These are phyloP conservation scores for Jacaranda mimosifolia DNA, from an alignment of 257 asterid species.

Conservation along the genomic window DNA sequence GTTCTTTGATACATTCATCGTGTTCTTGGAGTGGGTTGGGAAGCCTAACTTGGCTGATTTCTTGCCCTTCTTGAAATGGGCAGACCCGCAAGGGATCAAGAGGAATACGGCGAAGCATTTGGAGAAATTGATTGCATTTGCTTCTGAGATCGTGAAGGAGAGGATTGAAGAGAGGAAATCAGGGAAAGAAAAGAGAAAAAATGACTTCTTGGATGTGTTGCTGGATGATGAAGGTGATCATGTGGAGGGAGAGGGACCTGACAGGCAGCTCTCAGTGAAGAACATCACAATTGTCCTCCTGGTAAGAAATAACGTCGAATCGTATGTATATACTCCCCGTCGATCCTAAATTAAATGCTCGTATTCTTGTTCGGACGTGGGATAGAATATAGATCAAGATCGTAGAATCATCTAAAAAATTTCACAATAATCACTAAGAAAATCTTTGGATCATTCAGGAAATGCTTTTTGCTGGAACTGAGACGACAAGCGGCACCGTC, in stretches of 20 bases:
- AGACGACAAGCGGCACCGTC: slow-evolving; percentile 31
- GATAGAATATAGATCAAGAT: too few relatives aligned
- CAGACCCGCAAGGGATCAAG: slow-evolving; percentile 44
- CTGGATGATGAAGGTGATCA: slow-evolving; percentile 43
- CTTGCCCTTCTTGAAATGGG: slow-evolving; percentile 38
- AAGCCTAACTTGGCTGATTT: slow-evolving; percentile 41
- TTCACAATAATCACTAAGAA: background rate
- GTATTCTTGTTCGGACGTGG: too few relatives aligned
- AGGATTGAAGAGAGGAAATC: background rate
- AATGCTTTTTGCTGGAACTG: slow-evolving; percentile 39
- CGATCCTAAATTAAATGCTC: too few relatives aligned
- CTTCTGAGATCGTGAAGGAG: background rate
- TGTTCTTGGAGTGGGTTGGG: slow-evolving; percentile 35
- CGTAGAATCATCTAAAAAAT: background rate
- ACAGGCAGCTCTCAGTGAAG: slow-evolving; percentile 38
- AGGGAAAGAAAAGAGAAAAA: background rate
- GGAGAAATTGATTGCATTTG: background rate
- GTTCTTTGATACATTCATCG: slow-evolving; percentile 34
- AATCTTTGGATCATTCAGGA: background rate
- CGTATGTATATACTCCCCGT: too few relatives aligned
- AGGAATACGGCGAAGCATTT: slow-evolving; percentile 25
- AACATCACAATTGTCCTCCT: slow-evolving; percentile 46
- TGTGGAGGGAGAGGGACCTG: slow-evolving; percentile 1
- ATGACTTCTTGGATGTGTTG: slow-evolving; percentile 51
- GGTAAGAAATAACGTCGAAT: slow-evolving; percentile 40